Evolutionary conservation across 495 filamentous ascomycete genomes (phyloP).

Genomic region (Penicillium malachiteum): DNA sequence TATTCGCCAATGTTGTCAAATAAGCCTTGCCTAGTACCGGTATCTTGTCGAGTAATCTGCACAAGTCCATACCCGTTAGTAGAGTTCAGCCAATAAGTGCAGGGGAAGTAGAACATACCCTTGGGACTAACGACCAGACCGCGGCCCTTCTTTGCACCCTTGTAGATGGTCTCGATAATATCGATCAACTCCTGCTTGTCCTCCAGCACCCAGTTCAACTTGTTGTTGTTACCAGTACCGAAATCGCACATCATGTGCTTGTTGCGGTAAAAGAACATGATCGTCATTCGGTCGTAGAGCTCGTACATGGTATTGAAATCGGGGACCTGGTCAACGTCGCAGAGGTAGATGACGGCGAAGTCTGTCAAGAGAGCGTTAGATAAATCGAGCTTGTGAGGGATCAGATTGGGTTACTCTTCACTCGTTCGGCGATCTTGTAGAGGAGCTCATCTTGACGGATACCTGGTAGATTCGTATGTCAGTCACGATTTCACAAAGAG

Average conservation of each 20-base stretch:
- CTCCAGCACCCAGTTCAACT: slow-evolving; percentile 94
- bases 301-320: slow-evolving; percentile 98
- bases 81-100: neutral
- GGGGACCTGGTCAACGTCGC: slow-evolving; percentile 92
- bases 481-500: slow-evolving; percentile 4
- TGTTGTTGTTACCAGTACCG: slow-evolving; percentile 98
- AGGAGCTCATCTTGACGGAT: slow-evolving; percentile 95
- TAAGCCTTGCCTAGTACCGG: slow-evolving; percentile 56
- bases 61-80: slow-evolving; percentile 16
- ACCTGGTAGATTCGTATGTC: slow-evolving; percentile 36
- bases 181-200: slow-evolving; percentile 99
- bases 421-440: slow-evolving; percentile 61
- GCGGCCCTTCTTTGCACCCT: slow-evolving; percentile 93
- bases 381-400: neutral
- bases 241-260: slow-evolving; percentile 99
- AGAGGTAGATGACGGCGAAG: slow-evolving; percentile 88
- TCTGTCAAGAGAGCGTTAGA: slow-evolving; percentile 16
- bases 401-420: slow-evolving; percentile 37
- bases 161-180: slow-evolving; percentile 97
- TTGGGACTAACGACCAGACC: slow-evolving; percentile 97
- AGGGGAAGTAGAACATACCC: slow-evolving; percentile 35
- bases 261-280: slow-evolving; percentile 96
- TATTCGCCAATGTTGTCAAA: neutral
- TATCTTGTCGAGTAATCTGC: slow-evolving; percentile 81
- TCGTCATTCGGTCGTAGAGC: slow-evolving; percentile 68